Percentiles rank a stretch among this genome's conserved stretches.
Evolutionary conservation across 2,329 filamentous ascomycete species (phyloP).

Genomic region (Cytospora schulzeri): DNA sequence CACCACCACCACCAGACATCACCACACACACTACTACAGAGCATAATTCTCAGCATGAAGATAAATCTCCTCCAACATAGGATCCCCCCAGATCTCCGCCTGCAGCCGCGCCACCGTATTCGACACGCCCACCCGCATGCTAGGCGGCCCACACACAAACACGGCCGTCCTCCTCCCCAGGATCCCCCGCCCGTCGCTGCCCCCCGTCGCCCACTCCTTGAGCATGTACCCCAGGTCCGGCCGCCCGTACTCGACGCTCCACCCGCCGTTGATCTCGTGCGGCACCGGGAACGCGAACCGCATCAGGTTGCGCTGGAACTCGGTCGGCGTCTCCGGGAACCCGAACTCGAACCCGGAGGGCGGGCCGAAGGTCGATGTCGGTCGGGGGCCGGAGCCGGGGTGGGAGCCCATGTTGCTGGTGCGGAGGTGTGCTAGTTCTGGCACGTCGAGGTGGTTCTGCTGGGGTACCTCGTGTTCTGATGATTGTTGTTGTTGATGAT

Average conservation of each 20-base stretch:
- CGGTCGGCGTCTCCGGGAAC: conserved; percentile 80
- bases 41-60: conserved; percentile 96
- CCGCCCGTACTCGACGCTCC: conserved; percentile 89
- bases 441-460: conserved; percentile 40
- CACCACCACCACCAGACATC: background rate
- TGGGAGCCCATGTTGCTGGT: conserved; percentile 44
- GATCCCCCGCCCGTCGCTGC: conserved; percentile 64
- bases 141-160: conserved; percentile 87
- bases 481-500: conserved; percentile 21
- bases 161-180: conserved; percentile 83
- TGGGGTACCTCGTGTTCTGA: conserved; percentile 13
- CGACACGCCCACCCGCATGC: conserved; percentile 87
- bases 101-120: conserved; percentile 82
- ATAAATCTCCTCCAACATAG: conserved; percentile 84
- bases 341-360: conserved; percentile 74
- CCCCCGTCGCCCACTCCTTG: conserved; percentile 76
- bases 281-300: conserved; percentile 81
- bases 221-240: conserved; percentile 88
- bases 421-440: conserved; percentile 61
- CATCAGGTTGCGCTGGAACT: conserved; percentile 88
- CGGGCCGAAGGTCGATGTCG: conserved; percentile 60
- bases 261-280: conserved; percentile 73
- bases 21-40: conserved; percentile 51
- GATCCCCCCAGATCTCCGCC: conserved; percentile 77
- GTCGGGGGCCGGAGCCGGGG: conserved; percentile 40